Evolutionary conservation across 345 rosid species (phyloP), one percentile per base, ranked within the genome.

Genomic region (Noccaea caerulescens): DNA sequence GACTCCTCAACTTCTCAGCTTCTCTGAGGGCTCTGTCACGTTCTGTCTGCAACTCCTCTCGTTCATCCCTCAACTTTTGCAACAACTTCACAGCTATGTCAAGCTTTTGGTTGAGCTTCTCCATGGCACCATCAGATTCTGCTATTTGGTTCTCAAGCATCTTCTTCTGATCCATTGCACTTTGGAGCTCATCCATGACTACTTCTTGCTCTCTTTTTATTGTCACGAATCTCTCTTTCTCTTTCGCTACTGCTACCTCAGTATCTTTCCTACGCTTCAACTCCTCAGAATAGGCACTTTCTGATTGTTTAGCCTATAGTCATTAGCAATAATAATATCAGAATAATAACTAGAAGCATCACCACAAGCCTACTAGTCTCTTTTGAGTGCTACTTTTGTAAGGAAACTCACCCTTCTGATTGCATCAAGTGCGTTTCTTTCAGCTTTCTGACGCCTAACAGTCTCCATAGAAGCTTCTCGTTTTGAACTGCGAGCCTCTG

Each of bases 1-100:
- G 81, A 72, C 84, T 74, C 79, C 89, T 78, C 72, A 87, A 81
- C 80, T 84, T 89, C 82, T 87, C 98, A 9, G 90, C 96, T 83
- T 88, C 93, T 80, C 71, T 84, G 56, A 90, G 90, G 66, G 98
- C 92, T 76, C 77, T 82, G 82, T 84, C 90, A 77, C 87, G 87
- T 76, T 83, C 92, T 66, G 77, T 73, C 77, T 83, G 90, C 80
- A 93, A 77, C 51, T 84, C 84, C 55, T 86, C 89, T 58, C 80
- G 76, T 81, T 93, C 96, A 64, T 79, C 71, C 66, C 72, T 86
- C 77, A 82, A 84, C 56, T 69, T 87, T 69, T 86, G 87, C 76
- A 88, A 76, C 52, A 90, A 82, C 34, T 81, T 88, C 30, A 93
- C 97, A 25, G 92, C 97, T 63, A 92, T 84, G 63, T 88, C 70